Evolutionary conservation across 768 basidiomycete species (phyloP).

Genomic region (Hebeloma cylindrosporum): DNA sequence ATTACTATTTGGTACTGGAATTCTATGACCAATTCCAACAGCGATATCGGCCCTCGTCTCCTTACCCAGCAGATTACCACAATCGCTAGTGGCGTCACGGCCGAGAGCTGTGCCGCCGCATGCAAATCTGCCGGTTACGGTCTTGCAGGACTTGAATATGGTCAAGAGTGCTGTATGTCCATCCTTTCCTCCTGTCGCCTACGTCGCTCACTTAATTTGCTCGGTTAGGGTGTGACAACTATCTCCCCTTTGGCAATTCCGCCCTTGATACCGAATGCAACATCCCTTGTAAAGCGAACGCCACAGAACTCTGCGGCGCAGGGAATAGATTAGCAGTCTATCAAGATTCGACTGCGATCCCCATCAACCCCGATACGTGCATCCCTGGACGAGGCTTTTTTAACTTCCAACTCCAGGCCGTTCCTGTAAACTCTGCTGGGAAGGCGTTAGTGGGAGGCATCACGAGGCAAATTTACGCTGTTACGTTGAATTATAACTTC

Average conservation of each 20-base stretch:
- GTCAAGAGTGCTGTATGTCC: constrained; percentile 16
- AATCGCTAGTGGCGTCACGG: too few species aligned
- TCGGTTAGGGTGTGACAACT: constrained; percentile 12
- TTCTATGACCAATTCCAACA: too few species aligned
- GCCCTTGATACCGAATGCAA: constrained; percentile 11
- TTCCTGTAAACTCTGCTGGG: too few species aligned
- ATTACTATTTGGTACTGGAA: too few species aligned
- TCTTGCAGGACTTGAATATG: constrained; percentile 15
- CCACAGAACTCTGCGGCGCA: constrained; percentile 16
- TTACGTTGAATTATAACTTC: too few species aligned
- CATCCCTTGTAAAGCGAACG: constrained; percentile 11
- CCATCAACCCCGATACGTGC: constrained; percentile 16
- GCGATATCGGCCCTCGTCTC: too few species aligned
- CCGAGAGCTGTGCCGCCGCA: constrained; percentile 12
- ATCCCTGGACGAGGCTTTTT: constrained; percentile 16
- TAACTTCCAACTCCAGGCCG: neutral
- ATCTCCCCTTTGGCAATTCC: constrained; percentile 3
- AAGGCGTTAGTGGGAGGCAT: too few species aligned
- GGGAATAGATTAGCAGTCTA: constrained; percentile 43
- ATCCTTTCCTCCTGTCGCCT: neutral
- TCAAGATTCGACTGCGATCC: constrained; percentile 27
- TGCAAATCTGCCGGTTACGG: constrained; percentile 9
- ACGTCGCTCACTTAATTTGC: neutral
- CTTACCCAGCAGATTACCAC: too few species aligned
- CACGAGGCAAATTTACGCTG: too few species aligned